A percentile compares a stretch with the other conserved stretches of the same genome.
phyloP scores from a whole-genome alignment of 768 basidiomycete species.

The Suillus variegatus region DNA sequence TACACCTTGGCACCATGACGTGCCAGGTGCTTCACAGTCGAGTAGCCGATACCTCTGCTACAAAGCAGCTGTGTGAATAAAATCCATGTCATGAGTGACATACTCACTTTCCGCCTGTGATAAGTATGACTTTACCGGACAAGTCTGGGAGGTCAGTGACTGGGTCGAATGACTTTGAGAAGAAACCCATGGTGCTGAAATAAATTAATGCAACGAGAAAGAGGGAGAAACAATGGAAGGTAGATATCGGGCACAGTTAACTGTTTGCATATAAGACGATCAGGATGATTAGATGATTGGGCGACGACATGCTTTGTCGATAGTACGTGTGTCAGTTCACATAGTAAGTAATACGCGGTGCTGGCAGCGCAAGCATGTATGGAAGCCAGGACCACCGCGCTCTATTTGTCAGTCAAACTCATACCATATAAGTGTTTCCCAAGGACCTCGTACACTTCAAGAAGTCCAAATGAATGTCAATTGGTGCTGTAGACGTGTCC shows the following conservation, averaged over 20 bases:
- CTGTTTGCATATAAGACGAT: not conserved
- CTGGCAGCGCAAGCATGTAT: no score
- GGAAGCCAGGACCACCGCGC: no score
- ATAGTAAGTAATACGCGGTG: no score
- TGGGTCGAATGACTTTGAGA: slow-evolving; percentile 35
- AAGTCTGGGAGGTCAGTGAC: slow-evolving; percentile 45
- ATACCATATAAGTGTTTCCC: no score
- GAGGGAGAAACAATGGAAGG: no score
- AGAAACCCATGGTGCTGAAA: slow-evolving; percentile 21
- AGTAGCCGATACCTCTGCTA: slow-evolving; percentile 52
- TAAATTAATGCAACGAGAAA: slow-evolving; percentile 8
- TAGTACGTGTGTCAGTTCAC: no score
- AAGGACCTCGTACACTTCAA: no score
- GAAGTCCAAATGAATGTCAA: no score
- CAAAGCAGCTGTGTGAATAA: not conserved
- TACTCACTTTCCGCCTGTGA: slow-evolving; percentile 59
- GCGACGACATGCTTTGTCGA: not conserved
- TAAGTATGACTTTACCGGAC: slow-evolving; percentile 51
- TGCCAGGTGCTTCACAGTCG: slow-evolving; percentile 54
- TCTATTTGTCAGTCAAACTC: no score
- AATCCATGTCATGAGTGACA: slow-evolving; percentile 1
- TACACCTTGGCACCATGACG: slow-evolving; percentile 60
- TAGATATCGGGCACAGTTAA: not conserved
- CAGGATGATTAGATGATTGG: not conserved
- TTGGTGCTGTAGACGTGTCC: no score